Conservation (phyloP, 2,329 filamentous ascomycete genomes). For the Plenodomus lindquistii region DNA sequence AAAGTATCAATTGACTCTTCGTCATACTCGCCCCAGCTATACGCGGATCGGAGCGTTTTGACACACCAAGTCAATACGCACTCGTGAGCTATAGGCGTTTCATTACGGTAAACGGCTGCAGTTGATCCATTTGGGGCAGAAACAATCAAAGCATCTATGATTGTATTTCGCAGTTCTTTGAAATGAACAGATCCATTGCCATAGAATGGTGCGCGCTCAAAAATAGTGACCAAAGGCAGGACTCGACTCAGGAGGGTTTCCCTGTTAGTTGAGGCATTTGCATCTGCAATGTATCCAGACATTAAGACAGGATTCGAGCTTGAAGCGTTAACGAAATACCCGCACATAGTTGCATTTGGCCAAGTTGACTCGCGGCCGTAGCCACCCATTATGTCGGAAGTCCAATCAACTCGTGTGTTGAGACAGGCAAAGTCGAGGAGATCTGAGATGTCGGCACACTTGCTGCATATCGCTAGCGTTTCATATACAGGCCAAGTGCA, state of each 20-base stretch:
- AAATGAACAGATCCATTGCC: constrained; percentile 21
- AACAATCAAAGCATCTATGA: constrained; percentile 12
- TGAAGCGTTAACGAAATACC: constrained; percentile 29
- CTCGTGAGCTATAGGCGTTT: constrained; percentile 18
- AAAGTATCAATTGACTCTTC: constrained; percentile 13
- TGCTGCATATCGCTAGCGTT: constrained; percentile 30
- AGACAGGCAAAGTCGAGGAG: constrained; percentile 17
- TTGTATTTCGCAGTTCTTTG: constrained; percentile 12
- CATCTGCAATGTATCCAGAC: constrained; percentile 21
- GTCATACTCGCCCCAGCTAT: constrained; percentile 12
- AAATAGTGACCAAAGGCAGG: constrained; percentile 10
- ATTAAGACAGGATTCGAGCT: constrained; percentile 16
- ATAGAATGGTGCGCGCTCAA: constrained; percentile 1
- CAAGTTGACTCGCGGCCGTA: background rate
- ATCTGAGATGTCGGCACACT: constrained; percentile 20
- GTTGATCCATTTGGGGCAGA: constrained; percentile 1
- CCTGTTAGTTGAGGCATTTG: background rate
- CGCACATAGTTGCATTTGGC: constrained; percentile 29
- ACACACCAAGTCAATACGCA: constrained; percentile 32
- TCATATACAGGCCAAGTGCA: constrained; percentile 35
- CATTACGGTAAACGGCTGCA: constrained; percentile 7
- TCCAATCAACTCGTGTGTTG: constrained; percentile 21
- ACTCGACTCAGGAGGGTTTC: constrained; percentile 16
- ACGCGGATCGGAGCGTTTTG: constrained; percentile 22
- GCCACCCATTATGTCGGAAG: background rate